Percentiles rank a stretch among this genome's conserved stretches.
phyloP scores from a whole-genome alignment of 257 asterid species.

The Rhazya stricta region DNA sequence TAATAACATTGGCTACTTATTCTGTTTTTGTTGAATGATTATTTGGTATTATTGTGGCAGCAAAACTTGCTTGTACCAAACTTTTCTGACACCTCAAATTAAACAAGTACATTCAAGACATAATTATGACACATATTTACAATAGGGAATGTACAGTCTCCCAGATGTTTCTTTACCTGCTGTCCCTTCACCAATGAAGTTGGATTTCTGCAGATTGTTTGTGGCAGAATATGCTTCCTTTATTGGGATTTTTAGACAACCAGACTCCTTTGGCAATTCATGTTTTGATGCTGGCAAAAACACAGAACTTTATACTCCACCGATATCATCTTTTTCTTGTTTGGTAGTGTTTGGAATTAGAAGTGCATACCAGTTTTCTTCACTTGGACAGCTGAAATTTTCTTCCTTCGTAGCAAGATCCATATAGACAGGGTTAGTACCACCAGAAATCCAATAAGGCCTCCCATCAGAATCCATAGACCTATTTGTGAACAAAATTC shows the following conservation, averaged over 20 bases:
- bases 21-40: background rate
- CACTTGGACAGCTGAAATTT: constrained; percentile 2
- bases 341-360: background rate
- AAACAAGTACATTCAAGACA: background rate
- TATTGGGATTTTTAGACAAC: constrained; percentile 6
- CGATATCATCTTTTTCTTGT: background rate
- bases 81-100: background rate
- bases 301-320: background rate
- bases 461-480: constrained; percentile 13
- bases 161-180: constrained; percentile 1
- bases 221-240: constrained; percentile 26
- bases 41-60: background rate
- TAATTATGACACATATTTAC: background rate
- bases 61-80: background rate
- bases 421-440: constrained; percentile 1
- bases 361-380: constrained; percentile 14
- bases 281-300: background rate
- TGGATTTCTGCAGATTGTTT: constrained; percentile 11
- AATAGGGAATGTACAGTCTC: background rate
- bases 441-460: background rate
- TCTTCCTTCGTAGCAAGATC: constrained; percentile 2
- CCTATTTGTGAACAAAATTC: background rate
- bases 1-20: background rate
- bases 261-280: constrained; percentile 3
- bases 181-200: constrained; percentile 23